Base-by-base conservation (phyloP, 805 yeast species). In the Yarrowia sp. region DNA sequence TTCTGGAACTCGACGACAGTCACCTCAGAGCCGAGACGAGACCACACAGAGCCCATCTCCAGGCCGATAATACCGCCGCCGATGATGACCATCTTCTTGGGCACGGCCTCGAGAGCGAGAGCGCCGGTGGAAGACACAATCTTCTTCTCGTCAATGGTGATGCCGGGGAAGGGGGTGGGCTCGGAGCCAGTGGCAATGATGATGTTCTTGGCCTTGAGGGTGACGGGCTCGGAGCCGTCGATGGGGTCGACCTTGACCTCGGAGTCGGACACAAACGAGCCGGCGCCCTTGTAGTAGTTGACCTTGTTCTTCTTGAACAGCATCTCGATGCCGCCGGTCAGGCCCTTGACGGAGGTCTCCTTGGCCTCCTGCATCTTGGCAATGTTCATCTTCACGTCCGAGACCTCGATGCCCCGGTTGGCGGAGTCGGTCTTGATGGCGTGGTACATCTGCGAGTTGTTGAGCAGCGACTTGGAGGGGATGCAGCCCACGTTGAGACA, bases 51-150 rank as follows among this genome's bases (percentile, higher is more conserved):
- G 66, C 97, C 99, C 97, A 94, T 94, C 81, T 94, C 99, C 69
- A 94, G 84, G 73, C 99, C 99, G 74, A 94, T 94, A 79, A 94
- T 93, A 82, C 99, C 99, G 78, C 97, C 99, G 75, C 99, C 99
- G 71, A 94, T 93, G 77, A 94, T 85, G 68, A 93, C 87, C 73
- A 94, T 72, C 74, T 81, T 85, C 82, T 94, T 91, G 73, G 99
- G 99, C 64, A 94, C 81, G 80, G 92, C 97, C 75, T 84, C 82
- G 70, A 94, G 81, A 22, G 87, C 76, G 63, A 94, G 78, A 63
- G 90, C 88, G 70, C 99, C 99, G 49, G 99, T 94, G 31, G 97
- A 91, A 35, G 96, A 82, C 62, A 94, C 97, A 68, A 94, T 94
- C 80, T 96, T 87, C 81, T 93, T 96, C 79, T 94, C 98, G 73